These are phyloP conservation scores for Strigomonas galati DNA, from an alignment of 208 protist genomes.

Conservation along the genomic window DNA sequence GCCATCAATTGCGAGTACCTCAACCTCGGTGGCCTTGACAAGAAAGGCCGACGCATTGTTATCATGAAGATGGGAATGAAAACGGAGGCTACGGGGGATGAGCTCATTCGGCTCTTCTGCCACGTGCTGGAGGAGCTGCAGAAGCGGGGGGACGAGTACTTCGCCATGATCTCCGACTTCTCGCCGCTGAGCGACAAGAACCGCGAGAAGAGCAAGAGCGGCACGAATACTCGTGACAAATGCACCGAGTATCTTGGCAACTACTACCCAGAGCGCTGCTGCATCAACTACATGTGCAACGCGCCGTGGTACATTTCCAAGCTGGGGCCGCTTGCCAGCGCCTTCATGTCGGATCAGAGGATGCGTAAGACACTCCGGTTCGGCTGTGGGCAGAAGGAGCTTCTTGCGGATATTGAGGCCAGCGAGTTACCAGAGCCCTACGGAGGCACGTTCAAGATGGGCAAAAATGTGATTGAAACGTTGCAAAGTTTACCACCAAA, in stretches of 20 bases:
- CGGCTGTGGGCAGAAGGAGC: slow-evolving; percentile 33
- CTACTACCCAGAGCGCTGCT: slow-evolving; percentile 69
- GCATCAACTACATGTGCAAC: slow-evolving; percentile 46
- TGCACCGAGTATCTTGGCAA: slow-evolving; percentile 64
- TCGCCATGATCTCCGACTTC: slow-evolving; percentile 75
- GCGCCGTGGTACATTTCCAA: slow-evolving; percentile 56
- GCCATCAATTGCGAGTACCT: slow-evolving; percentile 44
- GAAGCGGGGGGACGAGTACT: slow-evolving; percentile 50
- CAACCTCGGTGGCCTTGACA: slow-evolving; percentile 36
- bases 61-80: slow-evolving; percentile 51
- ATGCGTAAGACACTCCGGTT: slow-evolving; percentile 35
- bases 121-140: slow-evolving; percentile 65
- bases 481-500: not conserved
- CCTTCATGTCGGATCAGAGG: slow-evolving; percentile 57
- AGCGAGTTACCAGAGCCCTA: slow-evolving; percentile 32
- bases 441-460: slow-evolving; percentile 27
- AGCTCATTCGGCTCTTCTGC: slow-evolving; percentile 49
- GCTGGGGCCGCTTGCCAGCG: slow-evolving; percentile 28
- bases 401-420: slow-evolving; percentile 35
- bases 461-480: slow-evolving; percentile 12
- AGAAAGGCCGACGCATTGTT: slow-evolving; percentile 39
- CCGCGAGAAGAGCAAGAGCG: slow-evolving; percentile 26
- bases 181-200: slow-evolving; percentile 49
- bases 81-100: slow-evolving; percentile 42
- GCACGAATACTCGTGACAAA: slow-evolving; percentile 40